A percentile compares a stretch with the other conserved stretches of the same genome.
These are phyloP conservation scores for Pisolithus thermaeus DNA, from an alignment of 1,284 basidiomycete species.

Conservation along the genomic window DNA sequence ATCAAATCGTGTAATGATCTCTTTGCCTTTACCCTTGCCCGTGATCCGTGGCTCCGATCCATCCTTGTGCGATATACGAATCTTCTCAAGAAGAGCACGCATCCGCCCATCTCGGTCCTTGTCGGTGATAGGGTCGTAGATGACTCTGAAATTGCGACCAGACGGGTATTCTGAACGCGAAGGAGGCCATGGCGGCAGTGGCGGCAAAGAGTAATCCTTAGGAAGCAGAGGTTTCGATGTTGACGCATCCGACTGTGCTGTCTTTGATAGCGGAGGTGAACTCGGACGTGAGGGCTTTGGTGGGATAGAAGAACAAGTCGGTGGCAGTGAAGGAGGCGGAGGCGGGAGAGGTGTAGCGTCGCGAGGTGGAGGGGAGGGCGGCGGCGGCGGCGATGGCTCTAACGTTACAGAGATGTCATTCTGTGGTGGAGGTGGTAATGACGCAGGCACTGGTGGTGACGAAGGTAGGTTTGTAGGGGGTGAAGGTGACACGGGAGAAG, in stretches of 20 bases:
- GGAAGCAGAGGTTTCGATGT: constrained; percentile 22
- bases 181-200: constrained; percentile 43
- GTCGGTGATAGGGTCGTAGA: constrained; percentile 57
- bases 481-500: constrained; percentile 1
- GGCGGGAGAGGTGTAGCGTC: constrained; percentile 15
- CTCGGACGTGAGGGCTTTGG: constrained; percentile 22
- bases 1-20: constrained; percentile 48
- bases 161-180: constrained; percentile 39
- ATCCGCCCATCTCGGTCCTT: constrained; percentile 42
- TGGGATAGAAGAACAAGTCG: constrained; percentile 5
- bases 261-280: constrained; percentile 15
- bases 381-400: constrained; percentile 7
- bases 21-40: constrained; percentile 59
- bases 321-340: constrained; percentile 23
- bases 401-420: constrained; percentile 6
- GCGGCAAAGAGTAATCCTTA: constrained; percentile 32
- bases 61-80: constrained; percentile 36
- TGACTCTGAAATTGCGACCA: constrained; percentile 48
- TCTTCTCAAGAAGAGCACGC: constrained; percentile 47
- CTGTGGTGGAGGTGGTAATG: constrained; percentile 13
- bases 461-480: constrained; percentile 1
- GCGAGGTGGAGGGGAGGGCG: background rate
- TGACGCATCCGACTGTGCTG: constrained; percentile 25
- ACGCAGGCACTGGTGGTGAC: constrained; percentile 3
- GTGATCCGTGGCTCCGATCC: constrained; percentile 43